Percentiles rank a stretch among this genome's conserved stretches.
Evolutionary conservation across 2,329 filamentous ascomycete genomes (phyloP).

Genomic region (Acrocalymma vagum): DNA sequence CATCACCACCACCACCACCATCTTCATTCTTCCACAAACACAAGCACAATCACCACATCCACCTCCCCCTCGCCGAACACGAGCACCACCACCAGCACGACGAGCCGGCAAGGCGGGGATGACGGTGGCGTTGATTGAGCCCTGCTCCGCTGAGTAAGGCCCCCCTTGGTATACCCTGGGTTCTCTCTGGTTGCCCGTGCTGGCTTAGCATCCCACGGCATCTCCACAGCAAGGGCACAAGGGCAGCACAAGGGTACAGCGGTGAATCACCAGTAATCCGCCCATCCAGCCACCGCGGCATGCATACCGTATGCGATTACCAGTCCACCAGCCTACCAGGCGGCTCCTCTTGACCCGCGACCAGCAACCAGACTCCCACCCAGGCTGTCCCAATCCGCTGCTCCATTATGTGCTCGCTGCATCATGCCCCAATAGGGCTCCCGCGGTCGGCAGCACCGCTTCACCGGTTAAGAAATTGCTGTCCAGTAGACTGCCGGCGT

Average conservation of each 20-base stretch:
- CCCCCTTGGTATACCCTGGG: too few relatives aligned
- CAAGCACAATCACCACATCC: too few relatives aligned
- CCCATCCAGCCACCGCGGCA: constrained; percentile 23
- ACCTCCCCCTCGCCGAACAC: too few relatives aligned
- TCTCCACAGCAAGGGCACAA: constrained; percentile 11
- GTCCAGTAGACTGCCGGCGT: constrained; percentile 21
- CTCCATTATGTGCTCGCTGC: constrained; percentile 13
- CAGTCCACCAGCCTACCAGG: constrained; percentile 20
- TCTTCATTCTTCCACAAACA: too few relatives aligned
- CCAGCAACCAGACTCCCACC: constrained; percentile 5
- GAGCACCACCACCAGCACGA: too few relatives aligned
- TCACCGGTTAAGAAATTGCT: constrained; percentile 23
- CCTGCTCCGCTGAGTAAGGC: constrained; percentile 25
- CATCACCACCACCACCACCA: too few relatives aligned
- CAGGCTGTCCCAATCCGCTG: constrained; percentile 12
- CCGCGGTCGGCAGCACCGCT: constrained; percentile 15
- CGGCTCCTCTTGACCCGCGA: constrained; percentile 5
- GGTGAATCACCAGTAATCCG: constrained; percentile 16
- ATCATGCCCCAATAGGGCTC: constrained; percentile 32
- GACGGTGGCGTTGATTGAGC: constrained; percentile 11
- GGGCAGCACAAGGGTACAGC: constrained; percentile 15
- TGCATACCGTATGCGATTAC: constrained; percentile 25
- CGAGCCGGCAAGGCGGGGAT: constrained; percentile 16
- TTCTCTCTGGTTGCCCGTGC: too few relatives aligned
- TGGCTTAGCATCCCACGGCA: too few relatives aligned